Evolutionary conservation across 139 green algal species (phyloP).

Genomic region (Chlorella vulgaris): DNA sequence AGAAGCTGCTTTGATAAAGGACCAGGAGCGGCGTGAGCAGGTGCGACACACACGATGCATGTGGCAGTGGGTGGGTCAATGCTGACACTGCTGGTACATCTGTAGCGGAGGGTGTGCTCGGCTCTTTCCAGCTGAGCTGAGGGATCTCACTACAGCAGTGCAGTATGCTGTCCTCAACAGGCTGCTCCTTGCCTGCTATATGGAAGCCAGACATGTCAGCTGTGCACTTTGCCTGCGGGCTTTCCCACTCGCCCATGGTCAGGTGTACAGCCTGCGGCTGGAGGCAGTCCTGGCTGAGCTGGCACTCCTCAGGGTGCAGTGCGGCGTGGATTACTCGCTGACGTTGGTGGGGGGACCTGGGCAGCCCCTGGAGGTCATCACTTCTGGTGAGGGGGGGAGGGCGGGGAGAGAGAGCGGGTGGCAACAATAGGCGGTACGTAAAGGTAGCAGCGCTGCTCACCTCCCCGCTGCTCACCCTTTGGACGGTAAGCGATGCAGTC

Average conservation of each 20-base stretch:
- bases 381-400: constrained; percentile 5
- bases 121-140: too few relatives aligned
- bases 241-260: neutral
- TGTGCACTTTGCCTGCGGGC: neutral
- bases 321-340: constrained; percentile 29
- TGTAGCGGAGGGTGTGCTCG: too few relatives aligned
- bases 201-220: neutral
- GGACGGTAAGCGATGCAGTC: too few relatives aligned
- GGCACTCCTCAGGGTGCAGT: constrained; percentile 28
- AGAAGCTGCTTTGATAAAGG: constrained; percentile 3
- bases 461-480: too few relatives aligned
- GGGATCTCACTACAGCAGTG: too few relatives aligned
- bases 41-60: neutral
- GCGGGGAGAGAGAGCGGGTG: neutral
- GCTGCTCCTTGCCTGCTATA: too few relatives aligned
- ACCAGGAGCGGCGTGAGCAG: neutral
- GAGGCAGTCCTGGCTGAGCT: constrained; percentile 24
- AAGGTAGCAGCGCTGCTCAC: too few relatives aligned
- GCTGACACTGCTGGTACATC: too few relatives aligned
- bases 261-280: constrained; percentile 1
- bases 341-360: constrained; percentile 8
- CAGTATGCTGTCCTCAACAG: too few relatives aligned
- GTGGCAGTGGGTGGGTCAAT: too few relatives aligned
- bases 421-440: too few relatives aligned
- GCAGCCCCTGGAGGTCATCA: constrained; percentile 28